These are phyloP conservation scores for Pseudocercospora musae DNA, from an alignment of 2,329 filamentous ascomycete species.

Conservation along the genomic window DNA sequence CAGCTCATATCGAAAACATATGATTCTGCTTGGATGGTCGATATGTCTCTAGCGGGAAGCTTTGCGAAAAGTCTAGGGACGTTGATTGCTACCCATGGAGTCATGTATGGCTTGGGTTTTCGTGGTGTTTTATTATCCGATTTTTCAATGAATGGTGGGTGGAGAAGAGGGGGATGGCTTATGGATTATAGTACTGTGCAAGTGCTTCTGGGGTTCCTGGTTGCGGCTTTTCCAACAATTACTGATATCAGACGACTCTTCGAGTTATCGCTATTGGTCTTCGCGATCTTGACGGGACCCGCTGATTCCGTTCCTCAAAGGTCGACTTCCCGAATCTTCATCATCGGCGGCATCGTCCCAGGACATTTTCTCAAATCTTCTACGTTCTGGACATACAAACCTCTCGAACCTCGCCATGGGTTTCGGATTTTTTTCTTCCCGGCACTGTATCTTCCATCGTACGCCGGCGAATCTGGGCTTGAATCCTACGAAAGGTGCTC, in stretches of 20 bases:
- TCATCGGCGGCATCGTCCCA: neutral
- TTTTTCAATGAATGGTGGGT: conserved; percentile 34
- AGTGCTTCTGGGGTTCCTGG: conserved; percentile 28
- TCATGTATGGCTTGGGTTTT: conserved; percentile 59
- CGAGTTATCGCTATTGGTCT: conserved; percentile 23
- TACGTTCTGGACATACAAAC: conserved; percentile 36
- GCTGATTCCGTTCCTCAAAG: conserved; percentile 34
- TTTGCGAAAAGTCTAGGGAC: conserved; percentile 53
- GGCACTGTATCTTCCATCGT: conserved; percentile 39
- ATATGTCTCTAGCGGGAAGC: conserved; percentile 26
- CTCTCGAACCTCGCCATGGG: conserved; percentile 38
- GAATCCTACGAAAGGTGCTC: conserved; percentile 25
- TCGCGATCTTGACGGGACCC: conserved; percentile 34
- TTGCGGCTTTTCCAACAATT: conserved; percentile 24
- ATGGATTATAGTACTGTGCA: conserved; percentile 27
- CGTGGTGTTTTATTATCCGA: conserved; percentile 41
- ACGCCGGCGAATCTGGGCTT: conserved; percentile 33
- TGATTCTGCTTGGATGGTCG: conserved; percentile 47
- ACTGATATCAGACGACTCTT: conserved; percentile 26
- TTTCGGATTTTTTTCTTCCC: conserved; percentile 42
- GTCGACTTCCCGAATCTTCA: conserved; percentile 31
- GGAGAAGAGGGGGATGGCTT: conserved; percentile 27
- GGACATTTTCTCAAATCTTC: conserved; percentile 34
- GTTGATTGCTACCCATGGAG: conserved; percentile 59
- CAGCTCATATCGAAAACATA: conserved; percentile 40